These are phyloP conservation scores for Xylaria longipes DNA, from an alignment of 495 filamentous ascomycete genomes.

Conservation along the genomic window DNA sequence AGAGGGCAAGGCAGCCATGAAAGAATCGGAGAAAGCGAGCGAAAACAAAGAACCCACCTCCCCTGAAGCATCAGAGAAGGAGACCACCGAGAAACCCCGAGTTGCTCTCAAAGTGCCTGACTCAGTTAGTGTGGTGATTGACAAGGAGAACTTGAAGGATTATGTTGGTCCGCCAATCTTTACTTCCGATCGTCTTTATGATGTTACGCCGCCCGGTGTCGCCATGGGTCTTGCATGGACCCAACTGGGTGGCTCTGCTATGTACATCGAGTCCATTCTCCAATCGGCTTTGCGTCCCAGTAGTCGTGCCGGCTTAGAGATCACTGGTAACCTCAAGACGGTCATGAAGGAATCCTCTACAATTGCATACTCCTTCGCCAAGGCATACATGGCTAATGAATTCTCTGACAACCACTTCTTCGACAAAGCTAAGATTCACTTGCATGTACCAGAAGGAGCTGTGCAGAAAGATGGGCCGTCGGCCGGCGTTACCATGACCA, in stretches of 20 bases:
- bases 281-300: conserved; percentile 74
- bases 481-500: conserved; percentile 97
- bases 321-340: conserved; percentile 91
- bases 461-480: conserved; percentile 96
- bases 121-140: conserved; percentile 83
- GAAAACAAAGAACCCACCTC: conserved; percentile 32
- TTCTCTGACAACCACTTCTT: conserved; percentile 95
- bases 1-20: conserved; percentile 82
- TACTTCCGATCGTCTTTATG: conserved; percentile 94
- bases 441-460: conserved; percentile 97
- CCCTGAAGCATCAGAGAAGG: conserved; percentile 37
- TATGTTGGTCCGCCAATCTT: conserved; percentile 97
- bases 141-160: conserved; percentile 90
- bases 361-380: conserved; percentile 96
- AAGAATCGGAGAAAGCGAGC: conserved; percentile 61
- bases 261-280: conserved; percentile 97
- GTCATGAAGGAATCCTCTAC: conserved; percentile 98
- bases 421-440: conserved; percentile 91
- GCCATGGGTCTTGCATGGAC: conserved; percentile 99
- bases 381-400: conserved; percentile 79
- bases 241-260: conserved; percentile 92
- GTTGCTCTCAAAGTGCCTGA: conserved; percentile 86
- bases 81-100: conserved; percentile 70
- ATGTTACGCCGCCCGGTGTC: conserved; percentile 92
- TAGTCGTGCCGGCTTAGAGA: conserved; percentile 80